These are phyloP conservation scores for Toxicodendron radicans DNA, from an alignment of 345 rosid genomes.

Conservation along the genomic window DNA sequence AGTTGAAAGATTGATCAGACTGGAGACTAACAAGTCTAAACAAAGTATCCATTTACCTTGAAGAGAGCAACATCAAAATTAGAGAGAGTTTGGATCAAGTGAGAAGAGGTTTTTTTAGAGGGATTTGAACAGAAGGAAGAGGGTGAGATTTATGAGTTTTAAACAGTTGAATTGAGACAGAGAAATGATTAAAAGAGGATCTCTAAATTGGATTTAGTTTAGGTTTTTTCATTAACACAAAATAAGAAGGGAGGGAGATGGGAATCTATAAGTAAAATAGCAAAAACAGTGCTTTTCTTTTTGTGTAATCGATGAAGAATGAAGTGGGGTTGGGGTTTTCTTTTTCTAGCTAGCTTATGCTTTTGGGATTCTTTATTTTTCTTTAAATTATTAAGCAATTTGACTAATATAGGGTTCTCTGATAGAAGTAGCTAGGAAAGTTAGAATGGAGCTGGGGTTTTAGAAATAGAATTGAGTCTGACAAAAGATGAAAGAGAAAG, in stretches of 20 bases:
- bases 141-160: slow-evolving; percentile 33
- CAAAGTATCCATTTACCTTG: slow-evolving; percentile 82
- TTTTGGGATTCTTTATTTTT: neutral
- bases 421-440: too few species aligned
- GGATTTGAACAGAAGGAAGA: neutral
- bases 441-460: slow-evolving; percentile 23
- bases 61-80: slow-evolving; percentile 60
- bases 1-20: slow-evolving; percentile 81
- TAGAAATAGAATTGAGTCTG: slow-evolving; percentile 30
- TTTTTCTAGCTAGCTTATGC: slow-evolving; percentile 18
- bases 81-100: neutral
- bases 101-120: neutral
- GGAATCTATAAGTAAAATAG: slow-evolving; percentile 20
- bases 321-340: slow-evolving; percentile 28
- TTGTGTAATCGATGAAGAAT: slow-evolving; percentile 43
- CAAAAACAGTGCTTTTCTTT: slow-evolving; percentile 31
- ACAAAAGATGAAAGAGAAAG: slow-evolving; percentile 39
- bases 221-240: slow-evolving; percentile 29
- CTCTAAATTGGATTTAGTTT: slow-evolving; percentile 36
- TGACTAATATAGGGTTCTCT: slow-evolving; percentile 31
- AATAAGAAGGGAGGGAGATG: slow-evolving; percentile 14
- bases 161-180: slow-evolving; percentile 29
- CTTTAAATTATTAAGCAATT: neutral
- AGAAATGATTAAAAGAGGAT: slow-evolving; percentile 34
- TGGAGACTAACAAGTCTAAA: slow-evolving; percentile 80